Conservation (phyloP, 768 basidiomycete genomes). For the Pluteus cervinus region DNA sequence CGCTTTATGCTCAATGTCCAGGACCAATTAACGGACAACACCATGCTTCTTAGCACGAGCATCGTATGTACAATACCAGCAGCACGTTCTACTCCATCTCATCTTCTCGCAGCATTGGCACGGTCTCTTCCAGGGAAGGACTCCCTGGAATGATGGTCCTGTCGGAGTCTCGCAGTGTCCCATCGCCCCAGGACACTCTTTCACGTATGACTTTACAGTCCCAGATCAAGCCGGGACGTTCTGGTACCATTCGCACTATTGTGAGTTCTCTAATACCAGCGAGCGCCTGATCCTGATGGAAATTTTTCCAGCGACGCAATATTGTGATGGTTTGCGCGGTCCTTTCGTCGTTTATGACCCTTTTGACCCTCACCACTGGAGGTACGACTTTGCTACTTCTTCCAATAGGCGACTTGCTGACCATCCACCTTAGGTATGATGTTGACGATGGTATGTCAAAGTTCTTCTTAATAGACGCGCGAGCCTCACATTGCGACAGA, state of each 20-base stretch:
- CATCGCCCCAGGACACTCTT: constrained; percentile 28
- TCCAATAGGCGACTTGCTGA: constrained; percentile 17
- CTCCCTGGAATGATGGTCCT: constrained; percentile 29
- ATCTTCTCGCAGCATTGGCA: constrained; percentile 34
- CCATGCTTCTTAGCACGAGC: constrained; percentile 33
- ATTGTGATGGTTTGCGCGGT: constrained; percentile 25
- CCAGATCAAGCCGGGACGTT: constrained; percentile 10
- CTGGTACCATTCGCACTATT: constrained; percentile 17
- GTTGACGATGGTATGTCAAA: constrained; percentile 33
- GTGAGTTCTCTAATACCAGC: not conserved
- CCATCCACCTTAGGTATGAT: constrained; percentile 20
- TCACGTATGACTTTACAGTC: constrained; percentile 14
- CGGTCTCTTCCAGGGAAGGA: constrained; percentile 35
- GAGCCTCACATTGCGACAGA: constrained; percentile 9
- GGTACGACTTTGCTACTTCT: constrained; percentile 9
- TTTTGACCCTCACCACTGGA: constrained; percentile 14
- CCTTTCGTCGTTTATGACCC: constrained; percentile 31
- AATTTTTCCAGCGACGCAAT: constrained; percentile 6
- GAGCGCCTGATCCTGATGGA: not conserved
- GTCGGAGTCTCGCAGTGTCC: constrained; percentile 36
- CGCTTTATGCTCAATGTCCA: constrained; percentile 32
- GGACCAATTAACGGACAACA: constrained; percentile 31
- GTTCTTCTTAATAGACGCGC: constrained; percentile 5
- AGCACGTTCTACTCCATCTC: constrained; percentile 7
- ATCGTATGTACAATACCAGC: constrained; percentile 11